phyloP scores from a whole-genome alignment of 139 green algal species.

The Coelastrella sp. region DNA sequence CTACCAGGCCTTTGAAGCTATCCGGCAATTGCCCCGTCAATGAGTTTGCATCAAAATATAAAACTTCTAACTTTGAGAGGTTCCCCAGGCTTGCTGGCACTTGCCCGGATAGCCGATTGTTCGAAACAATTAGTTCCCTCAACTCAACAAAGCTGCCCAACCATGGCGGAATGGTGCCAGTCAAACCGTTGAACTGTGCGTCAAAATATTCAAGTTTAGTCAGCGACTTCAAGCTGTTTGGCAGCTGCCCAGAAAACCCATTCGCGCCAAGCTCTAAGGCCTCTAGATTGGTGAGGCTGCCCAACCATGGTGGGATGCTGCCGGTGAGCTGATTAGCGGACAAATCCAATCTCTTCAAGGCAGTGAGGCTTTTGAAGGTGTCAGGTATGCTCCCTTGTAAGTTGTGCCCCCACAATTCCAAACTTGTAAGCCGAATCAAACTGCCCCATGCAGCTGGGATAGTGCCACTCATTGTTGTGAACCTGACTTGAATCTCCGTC shows the following conservation, averaged over 20 bases:
- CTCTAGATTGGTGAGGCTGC: not conserved
- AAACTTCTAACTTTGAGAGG: not conserved
- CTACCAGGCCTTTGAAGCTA: not conserved
- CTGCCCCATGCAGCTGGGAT: not conserved
- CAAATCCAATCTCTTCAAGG: not conserved
- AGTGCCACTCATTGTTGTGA: not conserved
- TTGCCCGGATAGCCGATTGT: not conserved
- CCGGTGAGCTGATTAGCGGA: not conserved
- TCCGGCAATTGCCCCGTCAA: not conserved
- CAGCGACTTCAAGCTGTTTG: not conserved
- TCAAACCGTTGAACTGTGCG: not conserved
- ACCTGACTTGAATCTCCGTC: not conserved
- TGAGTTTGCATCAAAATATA: not conserved
- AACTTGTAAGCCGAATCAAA: not conserved
- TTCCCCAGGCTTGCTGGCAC: not conserved
- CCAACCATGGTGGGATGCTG: not conserved
- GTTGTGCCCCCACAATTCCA: not conserved
- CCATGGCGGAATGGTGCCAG: not conserved
- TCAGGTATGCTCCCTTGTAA: not conserved
- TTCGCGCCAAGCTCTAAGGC: not conserved
- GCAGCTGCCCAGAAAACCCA: not conserved
- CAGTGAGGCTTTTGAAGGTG: not conserved
- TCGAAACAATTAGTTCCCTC: not conserved
- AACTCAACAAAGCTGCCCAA: not conserved
- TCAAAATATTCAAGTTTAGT: not conserved